Base-by-base conservation (phyloP, 345 rosid species). In the Jatropha curcas region DNA sequence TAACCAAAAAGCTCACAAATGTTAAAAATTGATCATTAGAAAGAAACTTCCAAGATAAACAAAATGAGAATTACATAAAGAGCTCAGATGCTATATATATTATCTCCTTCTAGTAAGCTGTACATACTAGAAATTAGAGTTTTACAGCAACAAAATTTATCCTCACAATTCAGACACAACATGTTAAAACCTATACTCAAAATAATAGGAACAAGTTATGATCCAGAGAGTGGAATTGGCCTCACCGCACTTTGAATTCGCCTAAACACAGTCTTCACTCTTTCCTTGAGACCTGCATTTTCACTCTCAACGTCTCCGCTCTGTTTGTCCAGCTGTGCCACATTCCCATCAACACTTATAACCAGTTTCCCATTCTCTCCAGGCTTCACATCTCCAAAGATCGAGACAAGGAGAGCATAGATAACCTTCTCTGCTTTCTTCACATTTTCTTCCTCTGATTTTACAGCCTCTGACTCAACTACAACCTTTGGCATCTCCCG, bases 241-340 rank as follows among this genome's bases (percentile, higher is more conserved):
- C 84, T 92, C 71, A 90, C 95, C 8, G 97, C 89, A 57, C 89
- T 85, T 60, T 83, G 95, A 71, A 94, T 94, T 69, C 93, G 77
- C 61, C 59, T 71, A 70, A 83, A 92, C 16, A 92, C 97, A 31
- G 79, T 71, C 65, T 77, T 83, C 22, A 94, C 94, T 71, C 95
- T 84, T 77, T 94, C 98, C 82, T 84, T 92, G 4, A 94, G 89
- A 64, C 95, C 97, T 79, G 85, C 92, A 74, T 90, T 89, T 76
- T 87, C 91, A 28, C 98, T 83, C 83, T 92, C 97, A 25, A 94
- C 95, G n/a, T 88, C 92, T 53, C 98, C 98, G 8, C 82, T 89
- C 82, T 85, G 87, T 82, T 87, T 92, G 80, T 92, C 92, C 0
- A 94, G 90, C 70, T 81, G 74, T 4, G 97, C 97, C 7, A 92